phyloP scores from a whole-genome alignment of 164 flowering plant genomes.

The Magnolia kwangsiensis region DNA sequence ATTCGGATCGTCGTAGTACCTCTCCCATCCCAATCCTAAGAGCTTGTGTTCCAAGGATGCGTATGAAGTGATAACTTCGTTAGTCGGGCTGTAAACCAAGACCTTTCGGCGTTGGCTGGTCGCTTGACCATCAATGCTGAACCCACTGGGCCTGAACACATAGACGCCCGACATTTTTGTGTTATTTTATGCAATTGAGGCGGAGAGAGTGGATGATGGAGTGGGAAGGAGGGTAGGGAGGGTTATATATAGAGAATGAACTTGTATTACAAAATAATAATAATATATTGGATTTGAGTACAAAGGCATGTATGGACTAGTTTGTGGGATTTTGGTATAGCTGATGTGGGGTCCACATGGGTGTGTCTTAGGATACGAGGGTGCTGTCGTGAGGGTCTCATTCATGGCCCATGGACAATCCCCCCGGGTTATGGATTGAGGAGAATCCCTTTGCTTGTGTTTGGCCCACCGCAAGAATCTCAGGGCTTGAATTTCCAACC shows the following conservation, averaged over 20 bases:
- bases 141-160: slow-evolving; percentile 79
- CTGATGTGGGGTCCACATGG: not conserved
- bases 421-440: not conserved
- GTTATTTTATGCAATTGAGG: not conserved
- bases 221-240: not conserved
- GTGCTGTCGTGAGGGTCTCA: not conserved
- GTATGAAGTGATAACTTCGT: slow-evolving; percentile 68
- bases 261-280: not conserved
- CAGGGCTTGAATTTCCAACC: not conserved
- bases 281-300: not conserved
- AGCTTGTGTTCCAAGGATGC: slow-evolving; percentile 48
- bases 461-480: not conserved
- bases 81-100: slow-evolving; percentile 47
- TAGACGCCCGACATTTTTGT: slow-evolving; percentile 82
- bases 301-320: not conserved
- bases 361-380: not conserved
- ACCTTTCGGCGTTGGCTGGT: slow-evolving; percentile 40
- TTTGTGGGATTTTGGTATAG: not conserved
- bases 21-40: slow-evolving; percentile 71
- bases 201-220: not conserved
- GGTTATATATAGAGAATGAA: not conserved
- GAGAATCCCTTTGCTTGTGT: not conserved
- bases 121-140: slow-evolving; percentile 39
- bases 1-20: slow-evolving; percentile 76
- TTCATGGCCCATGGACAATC: not conserved